Base-by-base conservation (phyloP, 108 stramenopile species). In the Nitzschia sp. region DNA sequence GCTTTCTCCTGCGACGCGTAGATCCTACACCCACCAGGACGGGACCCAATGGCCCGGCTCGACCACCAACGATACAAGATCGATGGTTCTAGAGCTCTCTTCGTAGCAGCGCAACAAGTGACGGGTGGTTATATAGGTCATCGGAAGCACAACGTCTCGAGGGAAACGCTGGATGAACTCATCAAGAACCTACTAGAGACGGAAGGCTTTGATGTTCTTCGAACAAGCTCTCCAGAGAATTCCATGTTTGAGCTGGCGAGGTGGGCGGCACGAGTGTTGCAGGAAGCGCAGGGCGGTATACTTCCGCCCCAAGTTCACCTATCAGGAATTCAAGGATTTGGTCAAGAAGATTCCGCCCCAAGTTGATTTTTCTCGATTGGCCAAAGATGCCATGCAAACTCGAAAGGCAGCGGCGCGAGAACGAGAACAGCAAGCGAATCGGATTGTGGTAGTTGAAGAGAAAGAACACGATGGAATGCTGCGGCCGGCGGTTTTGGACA, bases 71-170 rank as follows among this genome's bases (percentile, higher is more conserved):
- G n/a, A n/a, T n/a, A n/a, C n/a, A n/a, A n/a, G n/a, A n/a, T n/a
- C n/a, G n/a, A n/a, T n/a, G n/a, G n/a, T n/a, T n/a, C n/a, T n/a
- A n/a, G n/a, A n/a, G n/a, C n/a, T n/a, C n/a, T n/a, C n/a, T n/a
- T n/a, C n/a, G n/a, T n/a, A n/a, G n/a, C n/a, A n/a, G n/a, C n/a
- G 54, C 66, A 73, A 0, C 75, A 68, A 25, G 79, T 88, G 0
- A 80, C 82, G 19, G 84, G 82, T 11, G 84, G 84, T 2, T 82
- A 81, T 63, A 76, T 88, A 8, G 87, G 87, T 11, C 78, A 81
- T n/a, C 63, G 66, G 24, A 30, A 27, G 19, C 38, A 46, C 61
- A 54, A 69, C 13, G 59, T 69, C 0, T n/a, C 48, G 2, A 42
- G 51, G 19, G 67, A 62, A 26, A 54, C 23, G 21, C 51, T 76